Conservation (phyloP, 2,329 filamentous ascomycete species). For the Neoarthrinium moseri region DNA sequence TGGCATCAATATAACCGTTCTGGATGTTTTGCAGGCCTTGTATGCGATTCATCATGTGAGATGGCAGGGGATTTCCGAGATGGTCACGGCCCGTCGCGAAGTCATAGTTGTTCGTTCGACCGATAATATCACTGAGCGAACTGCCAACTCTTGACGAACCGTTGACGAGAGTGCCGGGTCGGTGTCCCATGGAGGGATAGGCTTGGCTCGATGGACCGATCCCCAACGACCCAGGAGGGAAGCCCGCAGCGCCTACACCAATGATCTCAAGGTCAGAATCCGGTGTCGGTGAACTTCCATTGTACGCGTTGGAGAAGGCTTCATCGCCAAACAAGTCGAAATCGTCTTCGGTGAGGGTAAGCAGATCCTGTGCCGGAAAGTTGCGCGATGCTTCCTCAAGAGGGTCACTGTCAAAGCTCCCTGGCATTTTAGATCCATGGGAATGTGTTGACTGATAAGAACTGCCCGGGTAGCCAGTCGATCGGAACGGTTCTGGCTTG, state of each 20-base stretch:
- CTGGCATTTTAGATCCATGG: slow-evolving; percentile 2
- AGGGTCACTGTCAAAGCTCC: slow-evolving; percentile 4
- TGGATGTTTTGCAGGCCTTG: slow-evolving; percentile 29
- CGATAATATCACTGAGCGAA: slow-evolving; percentile 33
- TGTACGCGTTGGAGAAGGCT: too few relatives aligned
- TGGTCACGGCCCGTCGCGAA: slow-evolving; percentile 32
- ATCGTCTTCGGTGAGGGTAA: not conserved
- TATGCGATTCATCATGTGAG: slow-evolving; percentile 19
- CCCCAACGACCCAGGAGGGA: not conserved
- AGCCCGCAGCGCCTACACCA: too few relatives aligned
- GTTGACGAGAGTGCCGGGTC: slow-evolving; percentile 7
- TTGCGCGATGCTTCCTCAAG: not conserved
- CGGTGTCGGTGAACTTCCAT: too few relatives aligned
- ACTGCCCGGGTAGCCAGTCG: not conserved
- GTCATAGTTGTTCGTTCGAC: slow-evolving; percentile 36
- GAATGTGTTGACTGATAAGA: not conserved
- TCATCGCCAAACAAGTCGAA: too few relatives aligned
- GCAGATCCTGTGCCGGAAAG: not conserved
- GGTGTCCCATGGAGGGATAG: not conserved
- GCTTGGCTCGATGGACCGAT: not conserved
- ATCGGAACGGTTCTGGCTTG: not conserved
- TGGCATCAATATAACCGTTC: slow-evolving; percentile 34
- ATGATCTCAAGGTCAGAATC: too few relatives aligned
- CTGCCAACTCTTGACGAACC: slow-evolving; percentile 10
- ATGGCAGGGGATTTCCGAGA: slow-evolving; percentile 33